A percentile compares a stretch with the other conserved stretches of the same genome.
Conservation (phyloP, 2,329 filamentous ascomycete genomes). For the Aspergillus candidus region DNA sequence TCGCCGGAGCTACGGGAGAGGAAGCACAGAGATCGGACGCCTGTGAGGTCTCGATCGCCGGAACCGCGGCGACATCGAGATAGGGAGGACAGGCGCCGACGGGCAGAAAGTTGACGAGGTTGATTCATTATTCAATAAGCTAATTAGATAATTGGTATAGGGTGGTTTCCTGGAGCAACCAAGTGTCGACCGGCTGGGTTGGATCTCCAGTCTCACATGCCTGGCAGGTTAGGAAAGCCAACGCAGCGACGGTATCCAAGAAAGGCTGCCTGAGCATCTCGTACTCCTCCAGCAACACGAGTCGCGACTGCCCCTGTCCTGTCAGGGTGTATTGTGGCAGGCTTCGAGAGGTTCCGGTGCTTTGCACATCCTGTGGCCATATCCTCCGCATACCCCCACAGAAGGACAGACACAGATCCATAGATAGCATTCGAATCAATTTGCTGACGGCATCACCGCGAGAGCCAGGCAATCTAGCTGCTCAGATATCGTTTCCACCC, state of each 20-base stretch:
- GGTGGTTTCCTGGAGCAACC: background rate
- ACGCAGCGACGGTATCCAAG: too few relatives aligned
- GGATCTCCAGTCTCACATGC: background rate
- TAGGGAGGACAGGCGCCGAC: conserved; percentile 28
- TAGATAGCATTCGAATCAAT: conserved; percentile 9
- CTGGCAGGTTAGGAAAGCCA: background rate
- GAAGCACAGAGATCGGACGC: conserved; percentile 22
- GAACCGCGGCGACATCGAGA: conserved; percentile 23
- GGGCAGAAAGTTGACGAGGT: conserved; percentile 9
- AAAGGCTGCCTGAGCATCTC: too few relatives aligned
- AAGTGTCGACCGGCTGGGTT: background rate
- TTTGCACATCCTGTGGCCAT: background rate
- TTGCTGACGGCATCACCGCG: background rate
- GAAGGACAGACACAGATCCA: background rate
- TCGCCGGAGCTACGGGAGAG: conserved; percentile 24
- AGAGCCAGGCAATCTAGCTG: background rate
- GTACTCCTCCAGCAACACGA: background rate
- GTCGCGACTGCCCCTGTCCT: background rate
- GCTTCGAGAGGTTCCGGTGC: background rate
- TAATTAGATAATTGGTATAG: background rate
- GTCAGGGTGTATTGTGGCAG: background rate
- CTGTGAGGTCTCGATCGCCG: conserved; percentile 25
- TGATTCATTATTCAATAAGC: conserved; percentile 4
- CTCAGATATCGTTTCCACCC: conserved; percentile 75
- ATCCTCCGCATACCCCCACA: background rate